These are phyloP conservation scores for Neocucurbitaria cava DNA, from an alignment of 2,329 filamentous ascomycete genomes.

Conservation along the genomic window DNA sequence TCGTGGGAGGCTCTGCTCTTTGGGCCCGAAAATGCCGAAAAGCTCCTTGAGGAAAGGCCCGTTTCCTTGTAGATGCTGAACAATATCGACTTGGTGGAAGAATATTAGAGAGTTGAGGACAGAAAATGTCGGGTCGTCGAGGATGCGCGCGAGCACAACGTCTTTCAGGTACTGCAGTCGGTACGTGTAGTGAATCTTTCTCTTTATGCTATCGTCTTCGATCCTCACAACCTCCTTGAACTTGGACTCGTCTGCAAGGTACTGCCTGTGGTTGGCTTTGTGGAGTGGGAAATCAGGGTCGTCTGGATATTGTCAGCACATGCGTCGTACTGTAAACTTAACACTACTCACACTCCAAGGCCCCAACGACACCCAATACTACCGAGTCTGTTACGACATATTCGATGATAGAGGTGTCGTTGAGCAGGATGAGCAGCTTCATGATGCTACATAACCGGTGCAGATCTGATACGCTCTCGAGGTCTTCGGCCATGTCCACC, in stretches of 20 bases:
- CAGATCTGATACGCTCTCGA: conserved; percentile 84
- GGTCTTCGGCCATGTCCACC: conserved; percentile 86
- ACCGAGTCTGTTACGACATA: conserved; percentile 89
- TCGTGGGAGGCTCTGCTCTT: conserved; percentile 69
- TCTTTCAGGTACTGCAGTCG: conserved; percentile 96
- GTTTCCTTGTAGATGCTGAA: conserved; percentile 91
- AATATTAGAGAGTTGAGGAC: conserved; percentile 98
- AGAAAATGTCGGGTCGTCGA: conserved; percentile 97
- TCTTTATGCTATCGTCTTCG: conserved; percentile 78
- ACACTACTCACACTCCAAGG: conserved; percentile 74
- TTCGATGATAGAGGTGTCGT: conserved; percentile 94
- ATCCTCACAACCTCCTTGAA: conserved; percentile 98
- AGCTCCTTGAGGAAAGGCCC: conserved; percentile 79
- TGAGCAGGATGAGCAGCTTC: conserved; percentile 93
- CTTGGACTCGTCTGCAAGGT: conserved; percentile 83
- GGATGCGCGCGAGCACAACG: conserved; percentile 93
- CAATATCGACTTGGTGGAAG: conserved; percentile 98
- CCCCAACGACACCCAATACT: conserved; percentile 90
- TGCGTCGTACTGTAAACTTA: not conserved
- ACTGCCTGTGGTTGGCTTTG: conserved; percentile 96
- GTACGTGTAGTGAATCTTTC: conserved; percentile 96
- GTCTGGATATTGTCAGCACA: conserved; percentile 59
- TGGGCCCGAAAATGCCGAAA: conserved; percentile 80
- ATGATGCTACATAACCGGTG: conserved; percentile 96
- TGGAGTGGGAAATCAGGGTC: conserved; percentile 97